Percentiles rank a stretch among this genome's conserved stretches.
Conservation (phyloP, 768 basidiomycete species). For the Paxillus ammoniavirescens region DNA sequence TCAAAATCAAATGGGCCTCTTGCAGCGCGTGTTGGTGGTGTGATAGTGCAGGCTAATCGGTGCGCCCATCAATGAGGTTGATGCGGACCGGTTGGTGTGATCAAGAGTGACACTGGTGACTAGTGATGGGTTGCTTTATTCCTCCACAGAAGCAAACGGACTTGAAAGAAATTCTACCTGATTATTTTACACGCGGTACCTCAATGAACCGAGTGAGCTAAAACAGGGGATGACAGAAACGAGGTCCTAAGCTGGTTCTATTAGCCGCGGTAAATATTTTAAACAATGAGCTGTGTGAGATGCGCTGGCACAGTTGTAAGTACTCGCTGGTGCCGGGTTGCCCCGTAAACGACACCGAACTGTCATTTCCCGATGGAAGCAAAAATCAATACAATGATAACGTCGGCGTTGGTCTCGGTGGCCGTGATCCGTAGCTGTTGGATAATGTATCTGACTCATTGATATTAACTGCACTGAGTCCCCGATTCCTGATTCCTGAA, state of each 20-base stretch:
- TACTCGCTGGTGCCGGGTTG: neutral
- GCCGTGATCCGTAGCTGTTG: neutral
- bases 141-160: neutral
- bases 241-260: neutral
- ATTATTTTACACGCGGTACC: no score
- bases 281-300: slow-evolving; percentile 28
- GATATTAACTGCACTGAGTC: neutral
- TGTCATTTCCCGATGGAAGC: slow-evolving; percentile 11
- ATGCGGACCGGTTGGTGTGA: neutral
- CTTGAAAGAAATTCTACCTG: no score
- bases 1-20: neutral
- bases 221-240: no score
- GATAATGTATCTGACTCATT: neutral
- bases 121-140: neutral
- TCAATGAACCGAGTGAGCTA: no score
- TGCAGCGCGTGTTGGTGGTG: neutral
- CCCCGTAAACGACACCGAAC: slow-evolving; percentile 19
- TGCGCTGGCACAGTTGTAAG: slow-evolving; percentile 1
- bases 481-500: no score
- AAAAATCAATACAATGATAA: neutral
- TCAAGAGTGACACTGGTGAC: no score
- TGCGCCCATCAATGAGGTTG: neutral
- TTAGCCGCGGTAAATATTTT: slow-evolving; percentile 11
- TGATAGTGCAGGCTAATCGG: slow-evolving; percentile 8
- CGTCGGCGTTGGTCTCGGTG: neutral